Evolutionary conservation across 2,329 filamentous ascomycete species (phyloP).

Genomic region (Curvularia spicifera): DNA sequence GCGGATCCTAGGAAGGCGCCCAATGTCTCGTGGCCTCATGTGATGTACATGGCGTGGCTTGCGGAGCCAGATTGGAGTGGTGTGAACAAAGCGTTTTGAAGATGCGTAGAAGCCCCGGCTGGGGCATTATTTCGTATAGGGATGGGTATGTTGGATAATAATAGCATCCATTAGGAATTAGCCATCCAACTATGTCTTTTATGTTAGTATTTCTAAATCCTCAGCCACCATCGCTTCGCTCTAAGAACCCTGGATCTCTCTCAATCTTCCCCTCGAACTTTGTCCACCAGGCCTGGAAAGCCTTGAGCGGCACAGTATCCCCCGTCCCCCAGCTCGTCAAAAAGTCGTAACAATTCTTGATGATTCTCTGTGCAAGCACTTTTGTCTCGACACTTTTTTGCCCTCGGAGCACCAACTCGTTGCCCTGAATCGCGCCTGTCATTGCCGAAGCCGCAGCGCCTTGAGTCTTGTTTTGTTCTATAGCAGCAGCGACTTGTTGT

Average conservation of each 20-base stretch:
- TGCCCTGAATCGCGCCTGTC: constrained; percentile 31
- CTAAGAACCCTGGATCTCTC: constrained; percentile 85
- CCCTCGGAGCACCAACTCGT: constrained; percentile 48
- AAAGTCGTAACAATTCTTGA: constrained; percentile 97
- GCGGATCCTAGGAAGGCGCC: constrained; percentile 51
- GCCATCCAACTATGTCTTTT: not conserved
- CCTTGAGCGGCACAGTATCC: constrained; percentile 91
- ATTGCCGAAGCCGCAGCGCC: constrained; percentile 40
- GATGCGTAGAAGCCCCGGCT: not conserved
- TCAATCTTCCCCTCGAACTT: constrained; percentile 92
- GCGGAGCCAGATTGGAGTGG: constrained; percentile 39
- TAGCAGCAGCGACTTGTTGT: constrained; percentile 71
- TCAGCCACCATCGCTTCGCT: constrained; percentile 65
- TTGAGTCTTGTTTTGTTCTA: constrained; percentile 64
- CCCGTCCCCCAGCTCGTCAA: constrained; percentile 80
- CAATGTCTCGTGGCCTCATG: constrained; percentile 46
- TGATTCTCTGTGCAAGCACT: constrained; percentile 87
- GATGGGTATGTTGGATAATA: not conserved
- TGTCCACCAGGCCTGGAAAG: constrained; percentile 96
- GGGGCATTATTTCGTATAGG: not conserved
- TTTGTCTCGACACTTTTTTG: constrained; percentile 67
- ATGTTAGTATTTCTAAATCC: not conserved
- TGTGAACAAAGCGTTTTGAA: constrained; percentile 41
- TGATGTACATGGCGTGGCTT: constrained; percentile 35
- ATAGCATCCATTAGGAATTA: not conserved